Percentiles rank a stretch among this genome's conserved stretches.
phyloP scores from a whole-genome alignment of 164 flowering plant species.

The Santalum album region DNA sequence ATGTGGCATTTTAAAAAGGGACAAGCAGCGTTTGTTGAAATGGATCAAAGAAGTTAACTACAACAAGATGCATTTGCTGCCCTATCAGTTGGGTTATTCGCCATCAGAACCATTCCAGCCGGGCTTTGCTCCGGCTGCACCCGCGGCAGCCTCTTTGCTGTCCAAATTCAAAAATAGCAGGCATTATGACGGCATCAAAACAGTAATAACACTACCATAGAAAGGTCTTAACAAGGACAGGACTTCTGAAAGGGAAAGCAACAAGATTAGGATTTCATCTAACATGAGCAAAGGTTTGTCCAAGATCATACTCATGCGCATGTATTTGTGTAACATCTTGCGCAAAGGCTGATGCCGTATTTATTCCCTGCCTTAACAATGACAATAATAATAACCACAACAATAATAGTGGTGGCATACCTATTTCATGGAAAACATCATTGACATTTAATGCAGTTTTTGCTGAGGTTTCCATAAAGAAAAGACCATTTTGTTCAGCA shows the following conservation, averaged over 20 bases:
- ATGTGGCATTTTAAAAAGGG: no score
- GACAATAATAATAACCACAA: neutral
- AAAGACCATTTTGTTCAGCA: constrained; percentile 45
- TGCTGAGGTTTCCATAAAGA: constrained; percentile 57
- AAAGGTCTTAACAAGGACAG: no score
- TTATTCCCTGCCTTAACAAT: neutral
- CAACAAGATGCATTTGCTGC: constrained; percentile 38
- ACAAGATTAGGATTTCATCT: no score
- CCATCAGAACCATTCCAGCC: constrained; percentile 46
- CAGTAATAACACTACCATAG: no score
- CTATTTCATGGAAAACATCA: constrained; percentile 48
- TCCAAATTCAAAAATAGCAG: neutral
- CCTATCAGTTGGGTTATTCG: constrained; percentile 31
- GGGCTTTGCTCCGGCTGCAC: constrained; percentile 41
- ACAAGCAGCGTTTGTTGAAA: no score
- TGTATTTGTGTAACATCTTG: neutral
- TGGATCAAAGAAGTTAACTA: constrained; percentile 18
- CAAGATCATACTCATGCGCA: neutral
- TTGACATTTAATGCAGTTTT: constrained; percentile 46
- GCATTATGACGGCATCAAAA: no score
- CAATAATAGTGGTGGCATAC: constrained; percentile 12
- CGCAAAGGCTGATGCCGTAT: no score
- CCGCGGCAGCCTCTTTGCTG: constrained; percentile 52
- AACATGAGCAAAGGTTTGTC: no score
- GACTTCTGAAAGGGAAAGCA: no score